Evolutionary conservation across 129 eudicot genomes (phyloP), one percentile per base, ranked within the genome.

Genomic region (Erigeron canadensis): DNA sequence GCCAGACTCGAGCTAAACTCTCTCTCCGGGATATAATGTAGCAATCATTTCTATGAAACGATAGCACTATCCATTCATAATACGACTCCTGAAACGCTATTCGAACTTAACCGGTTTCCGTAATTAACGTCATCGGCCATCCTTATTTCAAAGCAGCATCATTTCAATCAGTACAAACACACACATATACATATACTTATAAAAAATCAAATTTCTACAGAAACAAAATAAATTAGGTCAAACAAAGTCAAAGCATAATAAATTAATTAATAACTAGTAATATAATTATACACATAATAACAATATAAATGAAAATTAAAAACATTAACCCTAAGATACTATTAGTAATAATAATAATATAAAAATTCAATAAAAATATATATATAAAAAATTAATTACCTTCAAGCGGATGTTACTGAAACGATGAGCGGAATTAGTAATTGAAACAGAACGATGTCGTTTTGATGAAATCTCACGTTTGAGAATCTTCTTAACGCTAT

Each of bases 401-500:
- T 70, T 64, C 70, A 75, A 55, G 12, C 68, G 78, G 63, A 75
- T 81, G 71, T 81, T 81, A 53, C 65, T 62, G 54, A 81, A 81
- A 8, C 84, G 67, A 55, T 81, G 69, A 16, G 22, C 46, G 34
- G 77, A 67, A 70, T 80, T 71, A 61, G 67, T 63, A 43, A 75
- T 22, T 7, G 81, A 75, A 50, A 71, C 37, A 10, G 78, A 75
- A 70, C 84, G 81, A 62, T 65, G 69, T 19, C 84, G 63, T 73
- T 76, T 81, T 18, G 84, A 81, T 41, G 81, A 75, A n/a, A 81
- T 48, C 65, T 81, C 84, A 39, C 84, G 72, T 19, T 78, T 75
- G 11, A 70, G 81, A 47, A 81, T 53, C 81, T 76, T 76, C 45
- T 70, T 81, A 2, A 81, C 74, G 22, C 75, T 75, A 46, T 76